phyloP scores from a whole-genome alignment of 2,329 filamentous ascomycete species.

The Exophiala sideris region DNA sequence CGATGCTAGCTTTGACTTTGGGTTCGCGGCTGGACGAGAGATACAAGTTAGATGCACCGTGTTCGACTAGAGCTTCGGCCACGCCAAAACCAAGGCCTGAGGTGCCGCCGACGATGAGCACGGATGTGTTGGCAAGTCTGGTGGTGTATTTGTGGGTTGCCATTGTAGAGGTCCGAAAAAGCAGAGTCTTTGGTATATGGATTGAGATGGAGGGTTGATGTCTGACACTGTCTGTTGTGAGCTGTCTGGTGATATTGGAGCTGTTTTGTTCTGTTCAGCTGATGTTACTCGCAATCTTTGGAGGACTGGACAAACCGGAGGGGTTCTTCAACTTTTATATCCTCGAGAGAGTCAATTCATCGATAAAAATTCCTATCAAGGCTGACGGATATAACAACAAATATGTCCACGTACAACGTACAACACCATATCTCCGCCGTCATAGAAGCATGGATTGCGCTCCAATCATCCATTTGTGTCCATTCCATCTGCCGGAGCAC shows the following conservation, averaged over 20 bases:
- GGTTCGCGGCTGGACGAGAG: conserved; percentile 42
- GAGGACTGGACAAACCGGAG: too few species aligned
- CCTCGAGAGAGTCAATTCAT: too few species aligned
- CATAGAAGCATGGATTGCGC: too few species aligned
- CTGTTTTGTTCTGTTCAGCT: neutral
- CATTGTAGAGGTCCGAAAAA: neutral
- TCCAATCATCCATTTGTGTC: too few species aligned
- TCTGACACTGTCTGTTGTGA: neutral
- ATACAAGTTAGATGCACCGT: conserved; percentile 44
- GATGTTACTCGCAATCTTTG: too few species aligned
- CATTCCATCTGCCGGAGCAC: neutral
- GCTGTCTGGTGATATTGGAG: neutral
- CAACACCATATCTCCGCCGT: too few species aligned
- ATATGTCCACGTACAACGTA: too few species aligned
- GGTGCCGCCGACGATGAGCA: conserved; percentile 53
- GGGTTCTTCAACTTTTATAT: too few species aligned
- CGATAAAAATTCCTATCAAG: too few species aligned
- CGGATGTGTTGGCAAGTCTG: conserved; percentile 45
- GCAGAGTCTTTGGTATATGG: too few species aligned
- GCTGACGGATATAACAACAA: too few species aligned
- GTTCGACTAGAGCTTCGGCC: conserved; percentile 51
- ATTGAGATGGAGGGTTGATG: neutral
- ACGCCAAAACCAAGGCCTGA: conserved; percentile 53
- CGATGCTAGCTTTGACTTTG: conserved; percentile 41
- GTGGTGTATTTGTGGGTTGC: conserved; percentile 28